Evolutionary conservation across 306 rosid species (phyloP), one percentile per base, ranked within the genome.

Genomic region (Adenanthera pavonina): DNA sequence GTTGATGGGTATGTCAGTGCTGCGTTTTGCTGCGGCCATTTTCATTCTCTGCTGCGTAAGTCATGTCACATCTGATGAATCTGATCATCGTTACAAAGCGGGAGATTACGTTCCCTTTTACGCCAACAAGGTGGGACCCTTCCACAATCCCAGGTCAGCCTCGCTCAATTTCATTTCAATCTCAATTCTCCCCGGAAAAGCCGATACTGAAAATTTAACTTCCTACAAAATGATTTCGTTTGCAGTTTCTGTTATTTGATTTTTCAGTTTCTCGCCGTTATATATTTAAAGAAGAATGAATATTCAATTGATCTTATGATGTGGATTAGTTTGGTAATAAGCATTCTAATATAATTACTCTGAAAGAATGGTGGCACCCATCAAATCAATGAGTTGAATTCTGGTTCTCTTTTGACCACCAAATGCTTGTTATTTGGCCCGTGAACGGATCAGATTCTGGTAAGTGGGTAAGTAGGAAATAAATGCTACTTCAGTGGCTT

Each of bases 81-180:
- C 81, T 4, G 90, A 86, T 82, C 90, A 89, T 74, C 89, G 92
- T 80, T 89, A 89, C 74, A 85, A 38, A 25, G 82, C 78, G 73
- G 90, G 90, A 47, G 92, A 89, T 64, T 78, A 49, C 51, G 90
- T 89, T 12, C 92, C 90, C 36, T 82, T 89, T 66, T 87, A 87
- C 76, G 89, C 92, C 60, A 89, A 89, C 86, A 89, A 89, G 84
- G 90, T 87, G 81, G 92, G 89, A 75, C 92, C 92, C 57, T 89
- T 89, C 81, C 92, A 89, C 81, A 89, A 89, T 78, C 92, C 92
- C 79, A 89, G 90, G 92, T 89, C 66, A 40, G 20, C 25, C 19
- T 14, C 19, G 64, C 8, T 7, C 13, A 16, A 38, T n/a, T 20
- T 69, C 74, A 69, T 82, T 79, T 70, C 61, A 49, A 30, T 52